Conservation (phyloP, 2,329 filamentous ascomycete species). For the Nemania serpens region DNA sequence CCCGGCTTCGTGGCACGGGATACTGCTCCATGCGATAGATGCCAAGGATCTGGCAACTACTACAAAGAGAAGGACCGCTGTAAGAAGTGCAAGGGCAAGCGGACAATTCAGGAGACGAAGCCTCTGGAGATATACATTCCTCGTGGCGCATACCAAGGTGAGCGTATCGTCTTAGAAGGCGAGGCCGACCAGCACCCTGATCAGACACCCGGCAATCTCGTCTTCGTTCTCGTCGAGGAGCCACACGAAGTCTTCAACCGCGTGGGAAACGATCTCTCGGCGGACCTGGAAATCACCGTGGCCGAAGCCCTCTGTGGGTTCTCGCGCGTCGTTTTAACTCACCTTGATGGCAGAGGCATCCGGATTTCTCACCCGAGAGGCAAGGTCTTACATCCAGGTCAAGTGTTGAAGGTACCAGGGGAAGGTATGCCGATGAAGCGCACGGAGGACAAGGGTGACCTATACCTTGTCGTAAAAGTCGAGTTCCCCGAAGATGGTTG, state of each 20-base stretch:
- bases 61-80: slow-evolving; percentile 97
- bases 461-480: slow-evolving; percentile 85
- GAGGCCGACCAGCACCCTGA: slow-evolving; percentile 93
- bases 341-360: slow-evolving; percentile 92
- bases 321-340: slow-evolving; percentile 85
- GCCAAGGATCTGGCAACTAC: slow-evolving; percentile 81
- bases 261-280: slow-evolving; percentile 81
- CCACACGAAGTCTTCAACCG: slow-evolving; percentile 82
- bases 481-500: slow-evolving; percentile 88
- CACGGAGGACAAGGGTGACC: slow-evolving; percentile 80
- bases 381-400: slow-evolving; percentile 79
- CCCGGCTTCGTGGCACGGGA: slow-evolving; percentile 85
- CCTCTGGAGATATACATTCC: slow-evolving; percentile 96
- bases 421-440: slow-evolving; percentile 96
- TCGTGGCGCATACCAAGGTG: slow-evolving; percentile 81
- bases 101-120: slow-evolving; percentile 86
- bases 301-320: slow-evolving; percentile 87
- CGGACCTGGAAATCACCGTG: slow-evolving; percentile 79
- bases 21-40: slow-evolving; percentile 79
- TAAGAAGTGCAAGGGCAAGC: slow-evolving; percentile 97
- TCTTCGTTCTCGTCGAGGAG: slow-evolving; percentile 85
- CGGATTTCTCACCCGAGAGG: slow-evolving; percentile 78
- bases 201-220: slow-evolving; percentile 87
- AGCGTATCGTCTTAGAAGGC: slow-evolving; percentile 86
- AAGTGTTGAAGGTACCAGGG: slow-evolving; percentile 81